Percentiles rank a stretch among this genome's conserved stretches.
These are phyloP conservation scores for Aurifilum marmelostoma DNA, from an alignment of 2,329 filamentous ascomycete species.

Conservation along the genomic window DNA sequence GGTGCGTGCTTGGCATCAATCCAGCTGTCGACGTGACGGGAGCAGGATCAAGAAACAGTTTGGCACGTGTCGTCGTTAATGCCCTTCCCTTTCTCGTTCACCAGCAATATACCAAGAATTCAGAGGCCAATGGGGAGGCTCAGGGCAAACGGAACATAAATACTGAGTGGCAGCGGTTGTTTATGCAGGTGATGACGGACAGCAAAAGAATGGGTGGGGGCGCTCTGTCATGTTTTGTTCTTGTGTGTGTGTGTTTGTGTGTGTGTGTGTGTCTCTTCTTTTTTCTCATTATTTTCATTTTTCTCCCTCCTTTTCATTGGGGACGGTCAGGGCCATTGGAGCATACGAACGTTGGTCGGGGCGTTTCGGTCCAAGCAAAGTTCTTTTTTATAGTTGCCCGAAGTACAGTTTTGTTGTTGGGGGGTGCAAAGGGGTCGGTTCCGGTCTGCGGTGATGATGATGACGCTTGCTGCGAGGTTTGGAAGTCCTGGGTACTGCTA, in stretches of 20 bases:
- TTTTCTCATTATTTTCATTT: neutral
- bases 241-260: no score
- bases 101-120: slow-evolving; percentile 6
- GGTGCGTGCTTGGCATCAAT: neutral
- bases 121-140: neutral
- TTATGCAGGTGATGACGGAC: slow-evolving; percentile 4
- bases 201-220: slow-evolving; percentile 3
- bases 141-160: slow-evolving; percentile 3
- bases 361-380: slow-evolving; percentile 17
- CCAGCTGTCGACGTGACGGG: neutral
- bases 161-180: slow-evolving; percentile 6
- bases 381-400: slow-evolving; percentile 8
- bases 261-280: no score
- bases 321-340: slow-evolving; percentile 18
- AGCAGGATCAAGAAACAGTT: neutral
- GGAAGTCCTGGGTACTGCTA: slow-evolving; percentile 1
- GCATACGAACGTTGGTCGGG: slow-evolving; percentile 25
- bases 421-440: slow-evolving; percentile 7
- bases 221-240: neutral
- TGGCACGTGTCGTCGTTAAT: neutral
- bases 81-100: neutral
- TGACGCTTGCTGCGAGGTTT: neutral
- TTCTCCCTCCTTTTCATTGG: neutral
- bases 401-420: neutral
- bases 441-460: neutral